Evolutionary conservation across 2,329 filamentous ascomycete species (phyloP).

Genomic region (Stenocarpella maydis): DNA sequence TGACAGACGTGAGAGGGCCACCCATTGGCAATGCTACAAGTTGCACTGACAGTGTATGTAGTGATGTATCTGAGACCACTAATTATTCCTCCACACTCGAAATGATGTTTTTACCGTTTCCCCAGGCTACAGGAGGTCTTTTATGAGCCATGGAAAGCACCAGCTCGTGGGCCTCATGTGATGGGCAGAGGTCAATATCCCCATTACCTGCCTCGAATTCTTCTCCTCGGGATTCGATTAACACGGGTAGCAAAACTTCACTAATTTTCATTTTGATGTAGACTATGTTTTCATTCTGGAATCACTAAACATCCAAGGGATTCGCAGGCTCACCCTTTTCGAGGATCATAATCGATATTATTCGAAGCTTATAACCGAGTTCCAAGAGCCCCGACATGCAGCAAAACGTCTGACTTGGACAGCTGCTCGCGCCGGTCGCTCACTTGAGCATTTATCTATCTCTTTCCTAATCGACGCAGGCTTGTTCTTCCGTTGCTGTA

Average conservation of each 20-base stretch:
- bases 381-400: neutral
- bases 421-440: conserved; percentile 37
- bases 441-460: conserved; percentile 42
- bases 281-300: conserved; percentile 23
- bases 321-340: conserved; percentile 35
- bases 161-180: conserved; percentile 34
- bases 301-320: neutral
- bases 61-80: too few species aligned
- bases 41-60: too few species aligned
- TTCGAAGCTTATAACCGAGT: neutral
- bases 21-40: too few species aligned
- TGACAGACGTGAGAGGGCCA: too few species aligned
- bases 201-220: neutral
- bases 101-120: conserved; percentile 43
- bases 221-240: neutral
- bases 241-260: neutral
- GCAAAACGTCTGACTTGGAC: neutral
- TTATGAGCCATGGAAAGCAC: conserved; percentile 45
- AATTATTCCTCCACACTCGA: conserved; percentile 35
- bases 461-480: conserved; percentile 44
- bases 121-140: conserved; percentile 44
- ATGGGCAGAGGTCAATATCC: conserved; percentile 7
- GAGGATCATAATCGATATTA: conserved; percentile 27
- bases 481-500: conserved; percentile 41
- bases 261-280: neutral